A percentile compares a stretch with the other conserved stretches of the same genome.
Conservation (phyloP, 495 filamentous ascomycete genomes). For the Xanthoparmelia taractica region DNA sequence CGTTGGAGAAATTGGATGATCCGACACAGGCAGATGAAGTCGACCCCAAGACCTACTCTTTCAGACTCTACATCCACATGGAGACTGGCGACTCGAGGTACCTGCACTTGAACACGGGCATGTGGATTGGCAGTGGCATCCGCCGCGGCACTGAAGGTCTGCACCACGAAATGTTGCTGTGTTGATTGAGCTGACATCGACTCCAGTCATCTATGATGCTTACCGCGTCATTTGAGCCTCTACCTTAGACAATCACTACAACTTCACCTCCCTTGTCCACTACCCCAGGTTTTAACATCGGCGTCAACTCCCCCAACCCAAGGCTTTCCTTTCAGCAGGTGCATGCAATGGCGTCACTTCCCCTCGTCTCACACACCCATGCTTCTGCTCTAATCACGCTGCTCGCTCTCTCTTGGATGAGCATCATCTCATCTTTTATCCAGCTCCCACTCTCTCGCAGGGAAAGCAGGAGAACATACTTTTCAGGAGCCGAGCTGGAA, state of each 20-base stretch:
- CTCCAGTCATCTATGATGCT: slow-evolving; percentile 29
- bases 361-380: neutral
- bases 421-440: neutral
- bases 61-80: slow-evolving; percentile 51
- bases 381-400: neutral
- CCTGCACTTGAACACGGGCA: slow-evolving; percentile 52
- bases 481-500: too few relatives aligned
- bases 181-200: neutral
- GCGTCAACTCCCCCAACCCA: too few relatives aligned
- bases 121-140: slow-evolving; percentile 56
- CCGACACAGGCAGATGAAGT: slow-evolving; percentile 42
- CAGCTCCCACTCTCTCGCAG: too few relatives aligned
- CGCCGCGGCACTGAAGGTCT: slow-evolving; percentile 50
- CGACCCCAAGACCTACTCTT: slow-evolving; percentile 51
- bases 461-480: too few relatives aligned
- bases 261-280: neutral
- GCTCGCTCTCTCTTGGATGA: neutral
- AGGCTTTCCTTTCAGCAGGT: neutral
- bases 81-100: slow-evolving; percentile 55
- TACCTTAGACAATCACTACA: neutral
- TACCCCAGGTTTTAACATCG: neutral
- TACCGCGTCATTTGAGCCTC: slow-evolving; percentile 26
- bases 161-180: slow-evolving; percentile 5
- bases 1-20: slow-evolving; percentile 51
- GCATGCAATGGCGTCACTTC: neutral